Evolutionary conservation across 371 early-diverging fungal species (phyloP).

Genomic region (Rhizomucor miehei): DNA sequence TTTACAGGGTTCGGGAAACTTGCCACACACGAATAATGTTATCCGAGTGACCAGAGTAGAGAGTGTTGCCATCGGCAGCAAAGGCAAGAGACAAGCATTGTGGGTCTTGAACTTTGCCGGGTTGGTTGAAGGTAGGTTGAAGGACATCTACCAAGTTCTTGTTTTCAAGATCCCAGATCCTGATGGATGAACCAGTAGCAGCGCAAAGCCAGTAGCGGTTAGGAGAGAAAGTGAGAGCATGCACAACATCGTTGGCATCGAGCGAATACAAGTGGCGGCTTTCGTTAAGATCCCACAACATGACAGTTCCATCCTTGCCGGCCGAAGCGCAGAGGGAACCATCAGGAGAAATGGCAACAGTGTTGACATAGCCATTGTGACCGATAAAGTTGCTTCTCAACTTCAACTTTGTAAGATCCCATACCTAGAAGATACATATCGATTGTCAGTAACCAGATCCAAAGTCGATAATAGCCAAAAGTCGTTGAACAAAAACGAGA

Average conservation of each 20-base stretch:
- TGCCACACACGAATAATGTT: constrained; percentile 93
- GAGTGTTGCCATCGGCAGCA: constrained; percentile 96
- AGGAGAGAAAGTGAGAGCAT: constrained; percentile 97
- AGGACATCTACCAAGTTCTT: constrained; percentile 96
- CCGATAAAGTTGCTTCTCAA: constrained; percentile 98
- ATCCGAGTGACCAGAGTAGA: constrained; percentile 98
- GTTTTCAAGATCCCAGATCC: constrained; percentile 99
- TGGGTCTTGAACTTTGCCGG: constrained; percentile 72
- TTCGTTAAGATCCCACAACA: constrained; percentile 99
- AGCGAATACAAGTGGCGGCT: constrained; percentile 98
- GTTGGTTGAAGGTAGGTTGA: constrained; percentile 79
- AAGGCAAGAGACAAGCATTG: constrained; percentile 94
- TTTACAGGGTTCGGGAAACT: constrained; percentile 65
- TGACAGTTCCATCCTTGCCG: constrained; percentile 98
- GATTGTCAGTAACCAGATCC: background rate
- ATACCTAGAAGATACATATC: constrained; percentile 51
- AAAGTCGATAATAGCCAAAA: background rate
- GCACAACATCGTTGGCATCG: constrained; percentile 92
- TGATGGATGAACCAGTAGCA: constrained; percentile 94
- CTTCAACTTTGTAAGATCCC: constrained; percentile 98
- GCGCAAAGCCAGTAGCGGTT: constrained; percentile 99
- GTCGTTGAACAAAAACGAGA: background rate
- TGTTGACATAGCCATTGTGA: constrained; percentile 97
- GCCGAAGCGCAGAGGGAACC: constrained; percentile 99
- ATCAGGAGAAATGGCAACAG: constrained; percentile 98